Conservation (phyloP, 1,139 yeast species). For the Hansenula lynferdii region DNA sequence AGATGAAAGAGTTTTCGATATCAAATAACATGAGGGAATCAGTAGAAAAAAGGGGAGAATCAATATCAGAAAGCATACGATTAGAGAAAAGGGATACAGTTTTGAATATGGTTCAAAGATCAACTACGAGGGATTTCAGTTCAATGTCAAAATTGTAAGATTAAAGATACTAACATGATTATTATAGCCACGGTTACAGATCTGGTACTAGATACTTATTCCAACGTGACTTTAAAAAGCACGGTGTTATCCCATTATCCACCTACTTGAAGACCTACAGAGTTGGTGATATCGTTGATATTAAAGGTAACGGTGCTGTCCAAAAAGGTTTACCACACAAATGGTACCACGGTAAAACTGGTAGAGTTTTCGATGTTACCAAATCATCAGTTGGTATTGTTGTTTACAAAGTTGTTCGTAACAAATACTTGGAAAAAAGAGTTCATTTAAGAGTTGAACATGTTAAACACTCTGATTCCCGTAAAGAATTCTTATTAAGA, state of each 20-base stretch:
- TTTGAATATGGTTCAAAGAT: too few species aligned
- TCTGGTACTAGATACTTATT: conserved; percentile 99
- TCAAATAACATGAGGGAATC: too few species aligned
- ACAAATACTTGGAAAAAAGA: conserved; percentile 99
- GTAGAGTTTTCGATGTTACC: conserved; percentile 98
- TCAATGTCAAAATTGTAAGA: too few species aligned
- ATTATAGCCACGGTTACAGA: conserved; percentile 94
- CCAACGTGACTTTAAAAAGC: conserved; percentile 99
- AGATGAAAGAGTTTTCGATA: too few species aligned
- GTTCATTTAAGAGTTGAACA: conserved; percentile 98
- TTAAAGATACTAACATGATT: conserved; percentile 3
- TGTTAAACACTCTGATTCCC: conserved; percentile 99
- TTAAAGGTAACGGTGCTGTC: conserved; percentile 98
- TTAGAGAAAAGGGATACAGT: too few species aligned
- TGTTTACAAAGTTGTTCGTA: conserved; percentile 96
- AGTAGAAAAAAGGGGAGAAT: too few species aligned
- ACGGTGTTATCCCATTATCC: conserved; percentile 92
- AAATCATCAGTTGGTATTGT: conserved; percentile 98
- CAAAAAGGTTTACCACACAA: conserved; percentile 99
- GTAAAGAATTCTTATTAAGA: conserved; percentile 98
- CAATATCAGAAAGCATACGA: too few species aligned
- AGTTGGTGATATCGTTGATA: conserved; percentile 99
- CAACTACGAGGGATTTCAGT: too few species aligned
- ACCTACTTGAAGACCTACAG: conserved; percentile 97
- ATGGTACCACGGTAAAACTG: conserved; percentile 99